Base-by-base conservation (phyloP, 495 filamentous ascomycete species). In the Aspergillus avenaceus region DNA sequence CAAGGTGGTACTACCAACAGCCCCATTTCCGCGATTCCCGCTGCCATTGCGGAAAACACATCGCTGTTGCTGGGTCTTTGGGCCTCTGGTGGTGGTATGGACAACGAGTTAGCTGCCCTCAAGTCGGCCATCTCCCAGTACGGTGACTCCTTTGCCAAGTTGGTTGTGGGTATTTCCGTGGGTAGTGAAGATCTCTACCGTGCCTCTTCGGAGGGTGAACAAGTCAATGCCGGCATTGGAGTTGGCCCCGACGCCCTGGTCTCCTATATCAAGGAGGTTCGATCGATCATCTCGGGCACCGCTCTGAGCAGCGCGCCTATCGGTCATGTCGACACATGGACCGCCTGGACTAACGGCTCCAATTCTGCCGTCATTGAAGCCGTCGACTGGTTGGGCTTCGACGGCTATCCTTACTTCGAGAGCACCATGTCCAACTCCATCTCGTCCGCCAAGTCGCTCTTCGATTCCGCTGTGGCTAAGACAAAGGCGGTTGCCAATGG, bases 281-380 rank as follows among this genome's bases (percentile, higher is more conserved):
- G 81, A 45, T 61, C 70, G 7, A 65, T 77, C 51, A 80, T 91
- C 56, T 47, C 67, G 8, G 76, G 77, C 54, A 88, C 88, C 28
- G 50, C 59, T 37, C 71, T 88, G 47, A 71, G 71, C 31, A 64
- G 62, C 32, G 73, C 70, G 28, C 72, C 80, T 9, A 72, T 96
- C 56, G 91, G 91, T 36, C 89, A 95, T 68, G 91, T 95, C 62
- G 91, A 96, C 67, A 96, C 90, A 48, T 96, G 91, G 90, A 89
- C 85, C 37, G 83, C 83, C 50, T 95, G 85, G 84, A 84, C 84
- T 60, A 86, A 95, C 66, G 63, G 72, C 42, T 77, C 81, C 61
- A 95, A 90, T 77, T 60, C 75, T 19, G 79, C 76, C 12, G 88
- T 92, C 44, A 80, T 87, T 54, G 66, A 80, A n/a, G 78, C 77